phyloP scores from a whole-genome alignment of 2,329 filamentous ascomycete species.

The Ceratocystis alfenasii region DNA sequence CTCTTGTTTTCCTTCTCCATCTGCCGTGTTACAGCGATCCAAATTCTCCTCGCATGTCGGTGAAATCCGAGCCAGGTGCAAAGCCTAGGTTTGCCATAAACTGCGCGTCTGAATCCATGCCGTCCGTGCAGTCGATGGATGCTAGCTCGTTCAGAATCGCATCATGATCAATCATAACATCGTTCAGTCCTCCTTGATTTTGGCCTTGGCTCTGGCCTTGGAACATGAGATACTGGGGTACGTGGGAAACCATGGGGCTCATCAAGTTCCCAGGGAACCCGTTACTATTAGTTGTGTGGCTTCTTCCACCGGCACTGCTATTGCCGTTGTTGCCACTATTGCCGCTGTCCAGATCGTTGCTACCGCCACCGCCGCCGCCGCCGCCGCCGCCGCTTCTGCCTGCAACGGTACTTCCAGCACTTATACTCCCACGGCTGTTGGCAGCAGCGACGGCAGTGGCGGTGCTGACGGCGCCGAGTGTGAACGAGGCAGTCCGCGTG shows the following conservation, averaged over 20 bases:
- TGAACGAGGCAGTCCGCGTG: slow-evolving; percentile 13
- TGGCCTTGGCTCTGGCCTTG: neutral
- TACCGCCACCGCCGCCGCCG: neutral
- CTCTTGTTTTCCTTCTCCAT: too few species aligned
- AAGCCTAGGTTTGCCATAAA: slow-evolving; percentile 58
- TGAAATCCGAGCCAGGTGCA: slow-evolving; percentile 48
- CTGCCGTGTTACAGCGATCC: slow-evolving; percentile 25
- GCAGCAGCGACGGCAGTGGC: neutral
- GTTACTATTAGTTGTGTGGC: neutral
- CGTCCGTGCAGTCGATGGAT: slow-evolving; percentile 39
- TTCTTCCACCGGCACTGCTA: neutral
- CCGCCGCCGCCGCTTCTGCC: neutral
- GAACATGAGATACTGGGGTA: slow-evolving; percentile 16
- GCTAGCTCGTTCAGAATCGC: slow-evolving; percentile 42
- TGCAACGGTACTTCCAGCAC: neutral
- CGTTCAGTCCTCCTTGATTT: neutral
- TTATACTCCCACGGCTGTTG: neutral
- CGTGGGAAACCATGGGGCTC: slow-evolving; percentile 15
- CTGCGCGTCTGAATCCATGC: slow-evolving; percentile 44
- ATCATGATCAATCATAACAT: slow-evolving; percentile 35
- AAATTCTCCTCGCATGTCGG: slow-evolving; percentile 38
- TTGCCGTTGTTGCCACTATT: neutral
- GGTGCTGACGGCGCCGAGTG: neutral
- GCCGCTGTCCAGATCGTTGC: neutral
- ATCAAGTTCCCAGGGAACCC: slow-evolving; percentile 1